These are phyloP conservation scores for Elsinoe arachidis DNA, from an alignment of 2,329 filamentous ascomycete species.

Conservation along the genomic window DNA sequence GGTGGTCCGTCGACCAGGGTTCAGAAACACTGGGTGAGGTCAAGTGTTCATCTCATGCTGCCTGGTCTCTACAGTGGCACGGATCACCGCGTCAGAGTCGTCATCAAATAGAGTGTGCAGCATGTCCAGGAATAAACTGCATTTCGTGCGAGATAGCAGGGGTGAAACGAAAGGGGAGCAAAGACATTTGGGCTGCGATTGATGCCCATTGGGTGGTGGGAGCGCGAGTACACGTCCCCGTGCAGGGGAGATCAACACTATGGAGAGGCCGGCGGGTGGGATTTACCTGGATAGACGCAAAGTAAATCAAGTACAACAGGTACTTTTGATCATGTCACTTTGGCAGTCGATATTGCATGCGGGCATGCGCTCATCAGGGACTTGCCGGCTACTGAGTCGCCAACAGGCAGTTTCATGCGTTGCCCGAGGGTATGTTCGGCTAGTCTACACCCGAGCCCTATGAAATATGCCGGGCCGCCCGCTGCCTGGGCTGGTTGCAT, in stretches of 20 bases:
- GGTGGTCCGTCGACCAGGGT: neutral
- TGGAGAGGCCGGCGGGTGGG: too few species aligned
- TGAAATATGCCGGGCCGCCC: constrained; percentile 7
- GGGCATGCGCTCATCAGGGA: neutral
- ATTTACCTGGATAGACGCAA: constrained; percentile 3
- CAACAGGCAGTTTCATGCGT: constrained; percentile 1
- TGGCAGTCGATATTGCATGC: neutral
- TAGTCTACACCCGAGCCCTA: neutral
- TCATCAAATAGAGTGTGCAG: constrained; percentile 3
- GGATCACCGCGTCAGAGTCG: constrained; percentile 6
- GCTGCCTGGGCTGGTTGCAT: neutral
- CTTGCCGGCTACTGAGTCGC: neutral
- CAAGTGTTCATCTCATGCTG: too few species aligned
- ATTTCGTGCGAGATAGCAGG: neutral
- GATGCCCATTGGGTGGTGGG: neutral
- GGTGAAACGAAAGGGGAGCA: constrained; percentile 3
- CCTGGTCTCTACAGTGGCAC: neutral
- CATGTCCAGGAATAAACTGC: neutral
- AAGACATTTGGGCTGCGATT: neutral
- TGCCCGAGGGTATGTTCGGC: constrained; percentile 5
- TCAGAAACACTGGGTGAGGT: too few species aligned
- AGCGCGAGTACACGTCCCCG: neutral
- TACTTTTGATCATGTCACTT: neutral
- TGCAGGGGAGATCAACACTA: neutral
- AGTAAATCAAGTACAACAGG: neutral